Base-by-base conservation (phyloP, 2,329 filamentous ascomycete species). In the Aspergillus sp. region DNA sequence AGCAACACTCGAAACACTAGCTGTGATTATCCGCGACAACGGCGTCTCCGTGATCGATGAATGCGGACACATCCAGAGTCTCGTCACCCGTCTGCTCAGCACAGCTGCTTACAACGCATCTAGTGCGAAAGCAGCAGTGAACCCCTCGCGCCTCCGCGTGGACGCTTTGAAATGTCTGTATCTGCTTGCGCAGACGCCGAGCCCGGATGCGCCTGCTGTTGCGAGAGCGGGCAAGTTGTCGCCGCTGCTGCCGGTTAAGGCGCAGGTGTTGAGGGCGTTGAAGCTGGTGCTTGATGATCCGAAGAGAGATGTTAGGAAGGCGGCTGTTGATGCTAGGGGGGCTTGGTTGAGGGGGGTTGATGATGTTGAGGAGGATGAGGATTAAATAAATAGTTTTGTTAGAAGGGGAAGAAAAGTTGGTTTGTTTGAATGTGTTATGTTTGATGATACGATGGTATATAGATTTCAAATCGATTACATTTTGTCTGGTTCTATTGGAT, bases 261-360 rank as follows among this genome's bases (percentile, higher is more conserved):
- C 69, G 43, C 72, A 77, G 43, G 81, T 85, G 7, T 69, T 83
- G 43, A 77, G 77, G 58, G 72, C 74, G 19, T 63, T 86, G 57
- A 68, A 73, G 41, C 62, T 58, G 13, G 75, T 78, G 22, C 60
- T 86, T 53, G 83, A 86, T 68, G 83, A 86, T 64, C 70, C 70
- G 27, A 84, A 81, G 67, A 70, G 83, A 52, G 74, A 75, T 60
- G 83, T 86, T 7, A 72, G 83, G 38, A 76, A 78, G 52, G 79
- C 80, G 49, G 82, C 81, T 12, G 81, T 84, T 22, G 76, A 75
- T 67, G 82, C 81, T 52, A 66, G 80, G 45, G 75, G 70, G n/a
- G 77, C 73, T 47, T 85, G 82, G 82, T 61, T 83, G 46, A 73
- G 74, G 49, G 60, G 63, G 12, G 68, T 83, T 39, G 80, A 81